Conservation (phyloP, 2,329 filamentous ascomycete species). For the Diplodia seriata region DNA sequence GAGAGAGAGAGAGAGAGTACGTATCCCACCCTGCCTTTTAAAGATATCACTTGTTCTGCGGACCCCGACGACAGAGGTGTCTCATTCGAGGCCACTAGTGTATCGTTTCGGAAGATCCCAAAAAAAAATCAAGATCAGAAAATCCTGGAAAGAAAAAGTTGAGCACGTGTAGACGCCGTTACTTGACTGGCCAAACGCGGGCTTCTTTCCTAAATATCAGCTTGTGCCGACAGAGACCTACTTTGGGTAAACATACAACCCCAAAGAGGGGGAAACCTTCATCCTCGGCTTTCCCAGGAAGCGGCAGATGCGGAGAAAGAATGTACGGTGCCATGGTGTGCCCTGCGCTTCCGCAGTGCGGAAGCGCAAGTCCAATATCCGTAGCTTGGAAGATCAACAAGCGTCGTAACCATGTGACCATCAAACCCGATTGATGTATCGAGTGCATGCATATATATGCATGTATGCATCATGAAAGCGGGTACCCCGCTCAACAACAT, state of each 20-base stretch:
- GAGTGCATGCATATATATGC: not conserved
- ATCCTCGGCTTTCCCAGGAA: not conserved
- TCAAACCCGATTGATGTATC: not conserved
- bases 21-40: not conserved
- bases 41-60: not conserved
- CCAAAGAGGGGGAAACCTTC: not conserved
- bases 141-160: not conserved
- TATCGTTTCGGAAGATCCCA: not conserved
- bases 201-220: not conserved
- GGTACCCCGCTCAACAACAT: not conserved
- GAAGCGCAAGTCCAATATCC: not conserved
- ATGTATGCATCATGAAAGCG: not conserved
- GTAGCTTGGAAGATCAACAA: not conserved
- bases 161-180: not conserved
- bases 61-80: not conserved
- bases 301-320: not conserved
- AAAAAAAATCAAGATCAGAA: not conserved
- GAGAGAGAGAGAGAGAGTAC: too few relatives aligned
- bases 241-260: not conserved
- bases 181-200: too few relatives aligned
- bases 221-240: not conserved
- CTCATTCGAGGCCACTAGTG: not conserved
- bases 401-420: not conserved
- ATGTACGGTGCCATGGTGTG: not conserved
- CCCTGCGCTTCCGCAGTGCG: not conserved